phyloP scores from a whole-genome alignment of 2,329 filamentous ascomycete genomes.

The Phaeosphaeriaceae sp. region DNA sequence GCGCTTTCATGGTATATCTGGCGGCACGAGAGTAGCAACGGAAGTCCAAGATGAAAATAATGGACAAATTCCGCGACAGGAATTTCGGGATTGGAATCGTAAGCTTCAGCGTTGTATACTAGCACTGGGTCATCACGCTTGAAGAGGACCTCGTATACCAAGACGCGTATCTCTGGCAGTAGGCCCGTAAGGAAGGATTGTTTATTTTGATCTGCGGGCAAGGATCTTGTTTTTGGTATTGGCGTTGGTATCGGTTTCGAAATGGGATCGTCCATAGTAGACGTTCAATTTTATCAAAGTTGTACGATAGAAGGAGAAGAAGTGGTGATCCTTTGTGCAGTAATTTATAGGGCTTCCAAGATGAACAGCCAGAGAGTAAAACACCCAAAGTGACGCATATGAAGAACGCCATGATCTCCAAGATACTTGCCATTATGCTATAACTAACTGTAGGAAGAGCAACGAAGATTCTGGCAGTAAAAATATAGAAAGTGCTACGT shows the following conservation, averaged over 20 bases:
- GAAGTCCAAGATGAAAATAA: neutral
- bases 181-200: conserved; percentile 12
- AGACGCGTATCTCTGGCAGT: conserved; percentile 13
- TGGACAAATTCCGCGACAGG: neutral
- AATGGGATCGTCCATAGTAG: neutral
- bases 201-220: neutral
- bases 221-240: conserved; percentile 2
- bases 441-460: too few species aligned
- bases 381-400: too few species aligned
- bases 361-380: too few species aligned
- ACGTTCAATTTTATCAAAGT: too few species aligned
- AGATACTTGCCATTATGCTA: too few species aligned
- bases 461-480: too few species aligned
- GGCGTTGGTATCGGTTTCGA: neutral
- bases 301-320: too few species aligned
- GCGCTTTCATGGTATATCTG: conserved; percentile 11
- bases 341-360: too few species aligned
- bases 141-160: conserved; percentile 16
- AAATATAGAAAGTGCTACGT: too few species aligned
- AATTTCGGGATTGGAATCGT: neutral
- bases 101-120: conserved; percentile 5
- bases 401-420: too few species aligned
- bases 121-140: conserved; percentile 8
- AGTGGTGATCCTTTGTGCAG: too few species aligned
- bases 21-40: conserved; percentile 1